phyloP scores from a whole-genome alignment of 805 yeast species.

The Sungouiella thailandica region DNA sequence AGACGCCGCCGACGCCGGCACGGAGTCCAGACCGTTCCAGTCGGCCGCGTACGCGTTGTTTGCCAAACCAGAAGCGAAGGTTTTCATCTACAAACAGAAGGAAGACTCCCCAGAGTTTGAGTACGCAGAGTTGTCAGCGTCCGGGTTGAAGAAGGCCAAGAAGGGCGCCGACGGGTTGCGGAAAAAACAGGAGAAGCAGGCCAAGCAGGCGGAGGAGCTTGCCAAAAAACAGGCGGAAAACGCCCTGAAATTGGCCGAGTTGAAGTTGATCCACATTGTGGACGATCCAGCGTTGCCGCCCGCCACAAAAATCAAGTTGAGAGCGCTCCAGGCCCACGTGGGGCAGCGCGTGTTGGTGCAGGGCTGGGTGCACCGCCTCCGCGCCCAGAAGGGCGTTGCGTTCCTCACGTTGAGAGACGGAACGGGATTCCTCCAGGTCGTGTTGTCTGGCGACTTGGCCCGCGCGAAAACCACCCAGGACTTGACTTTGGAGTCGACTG shows the following conservation, averaged over 20 bases:
- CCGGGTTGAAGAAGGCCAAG: slow-evolving; percentile 93
- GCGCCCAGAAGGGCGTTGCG: slow-evolving; percentile 87
- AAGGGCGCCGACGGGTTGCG: slow-evolving; percentile 91
- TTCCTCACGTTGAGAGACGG: slow-evolving; percentile 95
- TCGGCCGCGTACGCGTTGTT: slow-evolving; percentile 80
- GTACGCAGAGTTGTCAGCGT: slow-evolving; percentile 75
- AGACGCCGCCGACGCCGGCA: slow-evolving; percentile 62
- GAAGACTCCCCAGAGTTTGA: slow-evolving; percentile 49
- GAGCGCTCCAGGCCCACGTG: slow-evolving; percentile 46
- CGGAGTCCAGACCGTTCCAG: slow-evolving; percentile 67
- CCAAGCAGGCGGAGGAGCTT: slow-evolving; percentile 55
- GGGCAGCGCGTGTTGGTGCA: slow-evolving; percentile 71
- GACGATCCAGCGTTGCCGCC: slow-evolving; percentile 71
- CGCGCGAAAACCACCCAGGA: slow-evolving; percentile 80
- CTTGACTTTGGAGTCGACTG: slow-evolving; percentile 84
- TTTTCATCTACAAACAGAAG: slow-evolving; percentile 55
- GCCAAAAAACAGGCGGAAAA: slow-evolving; percentile 55
- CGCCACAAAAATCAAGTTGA: slow-evolving; percentile 66
- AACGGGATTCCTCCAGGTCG: slow-evolving; percentile 82
- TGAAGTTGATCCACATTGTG: slow-evolving; percentile 63
- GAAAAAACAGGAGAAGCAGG: slow-evolving; percentile 70
- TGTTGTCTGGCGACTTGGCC: slow-evolving; percentile 87
- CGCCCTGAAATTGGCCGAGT: slow-evolving; percentile 70
- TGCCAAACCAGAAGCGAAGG: slow-evolving; percentile 46
- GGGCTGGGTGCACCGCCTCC: slow-evolving; percentile 96